A percentile compares a stretch with the other conserved stretches of the same genome.
These are phyloP conservation scores for Globisporangium cystogenes DNA, from an alignment of 352 stramenopile genomes.

Conservation along the genomic window DNA sequence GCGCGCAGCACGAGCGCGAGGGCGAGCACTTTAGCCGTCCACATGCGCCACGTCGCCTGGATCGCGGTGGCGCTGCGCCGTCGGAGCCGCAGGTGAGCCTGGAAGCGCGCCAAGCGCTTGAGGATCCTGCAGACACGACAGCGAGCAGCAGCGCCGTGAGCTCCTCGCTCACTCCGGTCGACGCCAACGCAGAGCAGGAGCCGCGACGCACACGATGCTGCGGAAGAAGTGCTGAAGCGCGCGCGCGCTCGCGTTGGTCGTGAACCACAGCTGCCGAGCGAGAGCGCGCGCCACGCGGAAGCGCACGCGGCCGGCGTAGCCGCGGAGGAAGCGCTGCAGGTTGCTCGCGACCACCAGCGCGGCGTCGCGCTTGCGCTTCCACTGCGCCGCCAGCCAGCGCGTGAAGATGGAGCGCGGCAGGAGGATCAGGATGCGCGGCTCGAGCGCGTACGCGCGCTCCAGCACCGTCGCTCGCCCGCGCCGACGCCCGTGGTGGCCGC, in stretches of 20 bases:
- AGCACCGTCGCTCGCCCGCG: conserved; percentile 33
- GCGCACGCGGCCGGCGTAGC: conserved; percentile 40
- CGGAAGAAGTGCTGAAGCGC: conserved; percentile 73
- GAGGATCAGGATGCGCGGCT: conserved; percentile 50
- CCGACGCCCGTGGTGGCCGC: conserved; percentile 36
- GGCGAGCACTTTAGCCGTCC: conserved; percentile 46
- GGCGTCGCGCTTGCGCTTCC: conserved; percentile 56
- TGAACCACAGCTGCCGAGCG: conserved; percentile 27
- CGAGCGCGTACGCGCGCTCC: conserved; percentile 23
- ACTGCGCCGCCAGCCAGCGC: conserved; percentile 35
- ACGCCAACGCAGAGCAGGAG: conserved; percentile 1
- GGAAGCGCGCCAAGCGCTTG: conserved; percentile 35
- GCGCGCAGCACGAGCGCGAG: conserved; percentile 31
- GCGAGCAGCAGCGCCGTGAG: background rate
- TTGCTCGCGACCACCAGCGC: conserved; percentile 27
- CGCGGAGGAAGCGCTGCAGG: conserved; percentile 38
- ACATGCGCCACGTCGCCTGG: conserved; percentile 79
- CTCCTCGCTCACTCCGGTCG: background rate
- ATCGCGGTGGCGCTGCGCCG: conserved; percentile 40
- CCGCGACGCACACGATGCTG: conserved; percentile 51
- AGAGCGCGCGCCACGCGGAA: conserved; percentile 22
- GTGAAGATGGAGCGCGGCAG: conserved; percentile 46
- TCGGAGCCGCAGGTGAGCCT: conserved; percentile 27
- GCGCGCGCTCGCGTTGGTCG: conserved; percentile 32
- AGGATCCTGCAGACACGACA: conserved; percentile 23